Base-by-base conservation (phyloP, 2,329 filamentous ascomycete genomes). In the Fusarium oxysporum region DNA sequence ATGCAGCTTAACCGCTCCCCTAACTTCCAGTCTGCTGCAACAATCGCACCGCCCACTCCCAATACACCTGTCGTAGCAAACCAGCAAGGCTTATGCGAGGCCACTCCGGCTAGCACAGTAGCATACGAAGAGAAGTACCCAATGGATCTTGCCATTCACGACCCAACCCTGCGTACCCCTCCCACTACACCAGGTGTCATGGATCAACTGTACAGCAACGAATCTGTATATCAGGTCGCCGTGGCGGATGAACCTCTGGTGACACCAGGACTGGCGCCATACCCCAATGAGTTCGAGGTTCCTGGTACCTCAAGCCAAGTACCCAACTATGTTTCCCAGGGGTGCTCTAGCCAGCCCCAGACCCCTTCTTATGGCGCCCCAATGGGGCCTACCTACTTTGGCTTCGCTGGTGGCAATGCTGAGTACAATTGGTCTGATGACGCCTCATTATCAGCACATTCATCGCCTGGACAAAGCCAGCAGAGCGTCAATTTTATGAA, bases 401-500 rank as follows among this genome's bases (percentile, higher is more conserved):
- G 76, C 33, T 81, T 78, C 57, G 80, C 81, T 61, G 80, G 77
- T 38, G 79, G 75, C 35, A 86, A 84, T 44, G 77, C 84, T 21
- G 86, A 89, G 69, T 89, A 86, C 75, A 85, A 85, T 73, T 89
- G 88, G 83, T 84, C 87, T 9, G 82, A 85, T 55, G 82, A 85
- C 45, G 82, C 85, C 40, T 82, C 84, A 3, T 61, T 82, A 32
- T 78, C 80, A 11, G 72, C 78, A 35, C 80, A 80, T 50, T 75
- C 79, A 5, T 83, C 82, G 17, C 78, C 81, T 7, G 78, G 76
- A 14, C 78, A 81, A 62, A 77, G 61, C 70, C 71, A 77, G 57
- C 76, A 72, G 37, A 77, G 79, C 28, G 76, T 79, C 43, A 79
- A 81, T 48, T 83, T 82, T 57, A 82, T 81, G 77, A 81, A 80